phyloP scores from a whole-genome alignment of 176 grass and related monocot species.

The Cenchrus fungigraminus region DNA sequence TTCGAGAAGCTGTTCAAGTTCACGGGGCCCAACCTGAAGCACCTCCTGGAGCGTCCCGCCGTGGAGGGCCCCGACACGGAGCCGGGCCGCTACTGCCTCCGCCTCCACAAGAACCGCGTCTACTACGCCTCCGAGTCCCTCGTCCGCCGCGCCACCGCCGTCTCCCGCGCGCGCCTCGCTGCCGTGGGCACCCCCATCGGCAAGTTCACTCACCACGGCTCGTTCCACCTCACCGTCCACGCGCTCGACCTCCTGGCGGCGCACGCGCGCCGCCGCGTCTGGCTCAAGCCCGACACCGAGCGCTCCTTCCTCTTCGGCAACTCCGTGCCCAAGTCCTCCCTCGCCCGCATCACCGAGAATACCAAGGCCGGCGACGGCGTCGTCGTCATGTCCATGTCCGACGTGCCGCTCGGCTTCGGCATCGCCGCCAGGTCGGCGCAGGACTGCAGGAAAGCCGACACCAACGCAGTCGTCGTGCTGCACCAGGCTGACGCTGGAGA shows the following conservation, averaged over 20 bases:
- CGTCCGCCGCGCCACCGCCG: constrained; percentile 64
- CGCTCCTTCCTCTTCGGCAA: constrained; percentile 91
- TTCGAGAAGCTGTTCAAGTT: constrained; percentile 98
- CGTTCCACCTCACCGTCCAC: constrained; percentile 87
- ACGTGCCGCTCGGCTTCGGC: constrained; percentile 83
- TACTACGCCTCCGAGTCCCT: constrained; percentile 81
- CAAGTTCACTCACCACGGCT: constrained; percentile 81
- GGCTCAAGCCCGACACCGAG: constrained; percentile 87
- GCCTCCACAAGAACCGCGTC: constrained; percentile 91
- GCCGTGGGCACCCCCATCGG: constrained; percentile 77
- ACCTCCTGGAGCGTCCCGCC: constrained; percentile 71
- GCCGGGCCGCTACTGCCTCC: constrained; percentile 74
- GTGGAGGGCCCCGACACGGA: constrained; percentile 63
- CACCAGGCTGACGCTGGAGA: constrained; percentile 76
- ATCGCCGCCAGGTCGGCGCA: constrained; percentile 67
- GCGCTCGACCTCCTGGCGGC: constrained; percentile 83
- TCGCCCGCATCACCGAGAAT: constrained; percentile 89
- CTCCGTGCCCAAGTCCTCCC: constrained; percentile 82
- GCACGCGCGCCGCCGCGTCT: constrained; percentile 84
- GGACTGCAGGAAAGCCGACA: constrained; percentile 83
- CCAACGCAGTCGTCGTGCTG: constrained; percentile 76
- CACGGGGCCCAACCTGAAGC: constrained; percentile 84
- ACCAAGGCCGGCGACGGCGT: constrained; percentile 73
- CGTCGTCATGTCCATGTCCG: constrained; percentile 83
- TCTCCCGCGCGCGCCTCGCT: constrained; percentile 63